Evolutionary conservation across 805 yeast genomes (phyloP).

Genomic region (Pachysolen tannophilus): DNA sequence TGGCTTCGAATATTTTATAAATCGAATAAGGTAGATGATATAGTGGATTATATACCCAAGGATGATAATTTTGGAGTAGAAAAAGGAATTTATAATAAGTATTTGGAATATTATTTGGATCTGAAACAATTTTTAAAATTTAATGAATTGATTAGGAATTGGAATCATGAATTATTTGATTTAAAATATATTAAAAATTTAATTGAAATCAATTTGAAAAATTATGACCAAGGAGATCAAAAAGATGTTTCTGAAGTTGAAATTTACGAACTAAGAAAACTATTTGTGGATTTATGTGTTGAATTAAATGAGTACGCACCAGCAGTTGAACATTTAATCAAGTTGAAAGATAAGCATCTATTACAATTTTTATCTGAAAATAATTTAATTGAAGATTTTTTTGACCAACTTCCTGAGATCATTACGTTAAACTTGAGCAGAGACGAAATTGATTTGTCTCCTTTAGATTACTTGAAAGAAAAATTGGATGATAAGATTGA

Average conservation of each 20-base stretch:
- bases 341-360: conserved; percentile 43
- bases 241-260: conserved; percentile 7
- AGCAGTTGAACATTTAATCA: conserved; percentile 60
- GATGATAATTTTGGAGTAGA: conserved; percentile 27
- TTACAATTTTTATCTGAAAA: conserved; percentile 51
- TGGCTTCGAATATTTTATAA: conserved; percentile 51
- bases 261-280: conserved; percentile 26
- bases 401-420: conserved; percentile 43
- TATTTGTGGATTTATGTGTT: conserved; percentile 46
- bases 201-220: conserved; percentile 39
- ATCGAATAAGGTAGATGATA: conserved; percentile 31
- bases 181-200: conserved; percentile 30
- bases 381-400: conserved; percentile 50
- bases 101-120: conserved; percentile 39
- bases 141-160: conserved; percentile 33
- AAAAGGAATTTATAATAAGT: conserved; percentile 30
- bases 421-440: conserved; percentile 32
- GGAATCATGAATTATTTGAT: conserved; percentile 56
- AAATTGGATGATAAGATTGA: conserved; percentile 37
- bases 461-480: conserved; percentile 31
- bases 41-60: conserved; percentile 53
- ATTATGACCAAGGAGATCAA: conserved; percentile 14
- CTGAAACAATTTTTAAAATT: conserved; percentile 28
- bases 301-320: conserved; percentile 46
- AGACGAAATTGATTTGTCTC: conserved; percentile 29